Evolutionary conservation across 345 rosid species (phyloP).

Genomic region (Eucalyptus curtisii): DNA sequence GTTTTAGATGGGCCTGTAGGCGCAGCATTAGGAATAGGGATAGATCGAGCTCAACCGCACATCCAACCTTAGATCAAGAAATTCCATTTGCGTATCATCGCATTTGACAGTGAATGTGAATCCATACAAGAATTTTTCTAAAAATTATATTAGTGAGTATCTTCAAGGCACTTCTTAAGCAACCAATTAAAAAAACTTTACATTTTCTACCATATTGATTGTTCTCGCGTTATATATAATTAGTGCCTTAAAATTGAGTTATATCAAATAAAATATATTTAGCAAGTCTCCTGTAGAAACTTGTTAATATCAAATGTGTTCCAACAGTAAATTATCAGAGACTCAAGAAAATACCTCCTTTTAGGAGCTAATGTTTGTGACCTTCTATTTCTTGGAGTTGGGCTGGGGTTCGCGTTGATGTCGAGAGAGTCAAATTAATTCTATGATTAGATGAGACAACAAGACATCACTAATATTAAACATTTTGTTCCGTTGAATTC

Average conservation of each 20-base stretch:
- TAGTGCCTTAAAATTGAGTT: background rate
- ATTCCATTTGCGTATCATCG: background rate
- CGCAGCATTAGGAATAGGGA: background rate
- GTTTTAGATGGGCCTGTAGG: background rate
- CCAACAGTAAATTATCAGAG: background rate
- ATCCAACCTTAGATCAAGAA: background rate
- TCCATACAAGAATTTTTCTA: background rate
- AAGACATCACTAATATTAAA: background rate
- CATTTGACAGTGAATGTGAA: background rate
- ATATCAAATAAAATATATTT: background rate
- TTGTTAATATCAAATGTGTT: background rate
- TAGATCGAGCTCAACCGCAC: background rate
- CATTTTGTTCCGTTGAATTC: background rate
- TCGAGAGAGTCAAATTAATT: background rate
- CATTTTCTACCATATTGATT: background rate
- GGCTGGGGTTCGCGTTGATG: background rate
- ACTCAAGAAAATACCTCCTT: background rate
- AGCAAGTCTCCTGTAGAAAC: background rate
- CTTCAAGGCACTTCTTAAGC: background rate
- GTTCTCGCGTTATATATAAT: background rate
- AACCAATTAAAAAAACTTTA: background rate
- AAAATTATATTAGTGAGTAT: background rate
- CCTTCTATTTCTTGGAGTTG: background rate
- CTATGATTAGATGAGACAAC: background rate
- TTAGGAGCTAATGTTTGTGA: background rate